Evolutionary conservation across 129 eudicot genomes (phyloP), one percentile per base, ranked within the genome.

Genomic region (Apium graveolens): DNA sequence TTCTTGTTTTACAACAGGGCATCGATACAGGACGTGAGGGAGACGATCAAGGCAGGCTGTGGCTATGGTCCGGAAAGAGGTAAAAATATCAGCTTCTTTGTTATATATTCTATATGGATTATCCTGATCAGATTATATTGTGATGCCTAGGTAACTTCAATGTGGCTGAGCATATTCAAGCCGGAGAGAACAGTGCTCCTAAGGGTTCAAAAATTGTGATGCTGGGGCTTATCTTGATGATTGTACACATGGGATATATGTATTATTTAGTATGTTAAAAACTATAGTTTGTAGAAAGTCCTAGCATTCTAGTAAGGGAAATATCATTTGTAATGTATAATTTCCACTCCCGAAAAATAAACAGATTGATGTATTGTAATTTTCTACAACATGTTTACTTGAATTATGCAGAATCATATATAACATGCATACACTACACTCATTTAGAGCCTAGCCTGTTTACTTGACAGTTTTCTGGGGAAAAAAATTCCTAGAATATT

Each of bases 51-150:
- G 77, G 75, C 78, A 20, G 97, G 91, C 39, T 90, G 96, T 74
- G 77, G 88, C 82, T 76, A 90, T 80, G 97, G 97, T 55, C 89
- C 91, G 21, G 57, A 85, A 78, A 79, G 93, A 92, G 96, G 97
- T 92, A 57, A 68, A 24, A 63, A 42, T 38, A 70, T n/a, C 44
- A 48, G 53, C 38, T 53, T 74, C 20, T 78, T 48, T 41, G 5
- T 57, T 57, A 1, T 57, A n/a, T 9, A n/a, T 57, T n/a, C 65
- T 24, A 0, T 24, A 29, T n/a, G 66, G 32, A n/a, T 2, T 42
- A 12, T 38, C 9, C 76, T 8, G 35, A 72, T 72, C 16, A 39
- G 16, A 72, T 72, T 41, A 5, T 42, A 21, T 72, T 24, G 14
- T 57, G 53, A 35, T 65, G 70, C 80, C 79, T 82, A 91, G 97